phyloP scores from a whole-genome alignment of 495 filamentous ascomycete species.

The Evernia prunastri region DNA sequence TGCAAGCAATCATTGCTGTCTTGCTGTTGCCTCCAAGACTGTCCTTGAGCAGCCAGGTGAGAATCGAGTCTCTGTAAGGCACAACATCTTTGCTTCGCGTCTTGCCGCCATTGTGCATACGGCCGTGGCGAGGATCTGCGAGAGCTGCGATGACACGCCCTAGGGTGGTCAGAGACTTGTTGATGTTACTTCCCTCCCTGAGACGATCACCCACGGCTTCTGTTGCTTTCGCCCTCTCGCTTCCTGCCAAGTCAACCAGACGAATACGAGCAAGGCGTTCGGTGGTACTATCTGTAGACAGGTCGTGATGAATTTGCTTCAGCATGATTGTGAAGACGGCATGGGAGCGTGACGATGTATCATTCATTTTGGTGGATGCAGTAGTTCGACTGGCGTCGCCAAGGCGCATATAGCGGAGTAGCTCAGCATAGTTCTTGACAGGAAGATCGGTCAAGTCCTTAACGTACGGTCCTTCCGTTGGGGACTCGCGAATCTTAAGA shows the following conservation, averaged over 20 bases:
- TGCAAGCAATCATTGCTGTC: slow-evolving; percentile 98
- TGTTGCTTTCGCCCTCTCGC: slow-evolving; percentile 89
- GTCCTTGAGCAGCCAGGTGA: slow-evolving; percentile 98
- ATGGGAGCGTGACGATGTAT: slow-evolving; percentile 88
- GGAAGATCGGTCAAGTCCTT: slow-evolving; percentile 92
- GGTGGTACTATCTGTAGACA: slow-evolving; percentile 90
- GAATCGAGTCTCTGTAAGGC: slow-evolving; percentile 90
- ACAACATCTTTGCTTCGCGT: slow-evolving; percentile 64
- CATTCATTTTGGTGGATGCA: slow-evolving; percentile 99
- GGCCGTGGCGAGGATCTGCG: slow-evolving; percentile 66
- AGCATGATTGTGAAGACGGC: slow-evolving; percentile 97
- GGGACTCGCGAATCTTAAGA: slow-evolving; percentile 94
- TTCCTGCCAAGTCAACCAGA: slow-evolving; percentile 91
- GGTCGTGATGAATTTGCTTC: slow-evolving; percentile 93
- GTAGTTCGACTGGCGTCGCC: slow-evolving; percentile 83
- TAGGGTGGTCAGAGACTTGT: slow-evolving; percentile 93
- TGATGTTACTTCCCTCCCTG: slow-evolving; percentile 94
- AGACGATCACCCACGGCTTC: slow-evolving; percentile 88
- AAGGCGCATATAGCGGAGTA: slow-evolving; percentile 82
- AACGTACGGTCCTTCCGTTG: slow-evolving; percentile 93
- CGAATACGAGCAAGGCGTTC: slow-evolving; percentile 90
- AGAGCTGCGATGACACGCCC: slow-evolving; percentile 96
- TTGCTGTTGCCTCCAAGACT: slow-evolving; percentile 92
- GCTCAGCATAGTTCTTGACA: slow-evolving; percentile 72
- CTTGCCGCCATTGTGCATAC: slow-evolving; percentile 35